phyloP scores from a whole-genome alignment of 306 rosid species.

The Astragalus glycyphyllos region DNA sequence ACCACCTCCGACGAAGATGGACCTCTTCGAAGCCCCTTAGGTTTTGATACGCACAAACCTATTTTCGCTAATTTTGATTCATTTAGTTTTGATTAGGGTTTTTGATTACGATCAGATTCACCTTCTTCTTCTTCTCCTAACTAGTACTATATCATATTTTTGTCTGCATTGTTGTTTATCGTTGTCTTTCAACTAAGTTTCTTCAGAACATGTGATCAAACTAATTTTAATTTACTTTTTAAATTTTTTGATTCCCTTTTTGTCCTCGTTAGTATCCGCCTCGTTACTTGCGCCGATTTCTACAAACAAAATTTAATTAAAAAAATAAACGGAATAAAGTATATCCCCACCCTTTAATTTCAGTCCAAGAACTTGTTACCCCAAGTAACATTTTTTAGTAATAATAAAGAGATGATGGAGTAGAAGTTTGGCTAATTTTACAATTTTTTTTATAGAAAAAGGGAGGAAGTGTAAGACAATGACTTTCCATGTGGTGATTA shows the following conservation, averaged over 20 bases:
- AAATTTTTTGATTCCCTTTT: neutral
- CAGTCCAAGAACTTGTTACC: too few relatives aligned
- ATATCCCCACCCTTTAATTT: too few relatives aligned
- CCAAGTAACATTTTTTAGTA: too few relatives aligned
- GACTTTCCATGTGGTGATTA: too few relatives aligned
- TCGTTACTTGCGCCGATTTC: conserved; percentile 10
- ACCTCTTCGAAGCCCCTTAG: conserved; percentile 40
- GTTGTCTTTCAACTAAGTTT: neutral
- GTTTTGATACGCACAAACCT: conserved; percentile 52
- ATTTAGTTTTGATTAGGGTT: neutral
- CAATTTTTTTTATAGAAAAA: too few relatives aligned
- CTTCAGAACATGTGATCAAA: neutral
- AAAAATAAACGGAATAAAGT: too few relatives aligned
- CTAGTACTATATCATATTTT: neutral
- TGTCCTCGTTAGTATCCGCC: neutral
- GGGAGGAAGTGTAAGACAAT: too few relatives aligned
- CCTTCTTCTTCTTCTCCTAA: neutral
- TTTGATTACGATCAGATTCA: conserved; percentile 1
- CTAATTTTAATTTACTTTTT: neutral
- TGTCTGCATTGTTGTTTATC: neutral
- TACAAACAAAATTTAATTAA: neutral
- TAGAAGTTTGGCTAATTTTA: too few relatives aligned
- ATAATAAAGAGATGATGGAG: too few relatives aligned
- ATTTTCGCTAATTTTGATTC: conserved; percentile 37
- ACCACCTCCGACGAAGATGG: conserved; percentile 50